Evolutionary conservation across 768 basidiomycete genomes (phyloP), one percentile per base, ranked within the genome.

Genomic region (Mycena filopes): DNA sequence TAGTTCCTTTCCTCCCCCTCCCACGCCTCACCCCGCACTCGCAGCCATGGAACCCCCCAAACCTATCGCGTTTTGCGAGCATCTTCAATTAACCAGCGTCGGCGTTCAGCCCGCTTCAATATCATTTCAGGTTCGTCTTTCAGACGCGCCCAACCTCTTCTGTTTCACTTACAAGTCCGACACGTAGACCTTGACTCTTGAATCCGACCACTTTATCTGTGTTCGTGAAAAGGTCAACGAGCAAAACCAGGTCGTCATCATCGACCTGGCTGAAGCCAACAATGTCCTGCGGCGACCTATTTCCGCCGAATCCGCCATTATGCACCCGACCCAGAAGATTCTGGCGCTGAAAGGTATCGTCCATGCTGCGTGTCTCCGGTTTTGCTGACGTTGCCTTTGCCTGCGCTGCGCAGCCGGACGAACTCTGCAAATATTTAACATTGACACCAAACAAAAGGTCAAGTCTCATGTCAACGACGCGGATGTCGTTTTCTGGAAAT

Each of bases 181-280:
- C n/a, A n/a, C n/a, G n/a, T 68, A 95, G 94, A 95, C 92, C 26
- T 82, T 99, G 70, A 98, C 98, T 7, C 85, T 99, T 70, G 96
- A 99, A 81, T 97, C 95, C 69, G 98, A 99, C 84, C 93, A 94
- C 77, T 99, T 94, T 80, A 98, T 99, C 72, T 99, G 98, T 78
- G 89, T 99, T 66, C 93, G 97, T 60, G 97, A 99, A 83, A 96
- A 95, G 79, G 87, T 95, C 74, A 90, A 92, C 73, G 96, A 96
- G 69, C 91, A 94, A 75, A 95, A 97, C 80, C 96, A 98, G 80
- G 98, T 99, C 68, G 97, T 98, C 76, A 99, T 99, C 76, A 93
- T 99, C 75, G 97, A 99, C 89, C 90, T 99, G 68, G 84, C 92
- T 66, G 95, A 99, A 78, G 95, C 96, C 73, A 98, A 98, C 83